Conservation (phyloP, 306 rosid genomes). For the Pterocarpus santalinus region DNA sequence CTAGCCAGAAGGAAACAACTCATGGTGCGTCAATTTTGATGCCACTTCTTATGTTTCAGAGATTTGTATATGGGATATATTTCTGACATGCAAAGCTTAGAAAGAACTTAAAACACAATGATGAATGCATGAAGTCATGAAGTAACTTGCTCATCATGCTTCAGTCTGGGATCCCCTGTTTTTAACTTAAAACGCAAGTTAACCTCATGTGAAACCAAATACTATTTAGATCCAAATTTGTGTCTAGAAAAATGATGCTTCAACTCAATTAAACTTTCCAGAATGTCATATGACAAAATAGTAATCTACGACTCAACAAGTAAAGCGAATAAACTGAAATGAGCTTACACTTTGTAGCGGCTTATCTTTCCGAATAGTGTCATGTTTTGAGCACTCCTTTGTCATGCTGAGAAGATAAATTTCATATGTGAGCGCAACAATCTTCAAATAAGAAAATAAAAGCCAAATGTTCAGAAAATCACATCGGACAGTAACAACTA, state of each 20-base stretch:
- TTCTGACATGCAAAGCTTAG: constrained; percentile 4
- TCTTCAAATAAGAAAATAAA: constrained; percentile 38
- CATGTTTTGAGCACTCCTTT: constrained; percentile 51
- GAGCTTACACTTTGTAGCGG: constrained; percentile 75
- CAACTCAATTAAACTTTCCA: background rate
- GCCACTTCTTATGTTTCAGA: background rate
- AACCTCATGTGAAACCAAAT: background rate
- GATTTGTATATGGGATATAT: background rate
- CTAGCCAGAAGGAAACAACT: constrained; percentile 3
- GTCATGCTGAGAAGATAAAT: constrained; percentile 55
- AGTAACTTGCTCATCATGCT: constrained; percentile 20
- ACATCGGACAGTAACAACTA: constrained; percentile 28
- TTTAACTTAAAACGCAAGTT: constrained; percentile 20
- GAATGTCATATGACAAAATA: constrained; percentile 25
- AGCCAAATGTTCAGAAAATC: constrained; percentile 32
- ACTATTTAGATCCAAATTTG: constrained; percentile 7
- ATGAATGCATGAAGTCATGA: background rate
- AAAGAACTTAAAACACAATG: background rate
- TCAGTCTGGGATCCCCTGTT: constrained; percentile 12
- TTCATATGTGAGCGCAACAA: constrained; percentile 37
- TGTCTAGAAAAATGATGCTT: constrained; percentile 15
- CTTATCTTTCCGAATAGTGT: constrained; percentile 58
- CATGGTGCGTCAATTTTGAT: background rate
- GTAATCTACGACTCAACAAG: constrained; percentile 3
- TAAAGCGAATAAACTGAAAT: constrained; percentile 36